Base-by-base conservation (phyloP, 257 asterid species). In the Lantana camara region DNA sequence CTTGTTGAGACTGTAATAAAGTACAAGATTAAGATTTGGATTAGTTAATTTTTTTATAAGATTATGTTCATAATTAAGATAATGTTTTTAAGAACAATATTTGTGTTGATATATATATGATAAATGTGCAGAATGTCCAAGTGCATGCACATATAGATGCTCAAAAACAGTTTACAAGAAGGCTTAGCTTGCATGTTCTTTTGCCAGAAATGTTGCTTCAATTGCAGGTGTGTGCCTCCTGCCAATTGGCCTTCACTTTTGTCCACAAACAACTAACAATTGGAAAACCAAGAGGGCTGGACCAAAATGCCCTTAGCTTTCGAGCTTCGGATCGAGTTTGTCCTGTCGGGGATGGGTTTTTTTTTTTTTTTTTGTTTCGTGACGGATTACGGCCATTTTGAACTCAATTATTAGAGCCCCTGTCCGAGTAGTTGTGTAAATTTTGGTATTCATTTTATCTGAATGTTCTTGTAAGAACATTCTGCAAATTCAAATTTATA, bases 151-250 rank as follows among this genome's bases (percentile, higher is more conserved):
- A 51, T 63, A 44, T 42, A 73, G 68, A 9, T 69, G 75, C 51
- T 72, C 75, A 27, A 74, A 32, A 46, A 63, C 67, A 8, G 67
- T 61, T 3, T 53, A 45, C 55, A 64, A 74, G 66, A 64, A 75
- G 75, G 59, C 68, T 0, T 75, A 73, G 59, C 68, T 0, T 75
- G 75, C 83, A 67, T 76, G 74, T 76, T 73, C 77, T 66, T 75
- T 35, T 75, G 84, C 71, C 73, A 67, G 51, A 78, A 69, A 35
- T 69, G 77, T 50, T 75, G 77, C 76, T 65, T 60, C 65, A 77
- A 81, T 47, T 75, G 79, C 37, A 22, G 38, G 35, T 77, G 77
- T 34, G 68, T 80, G 67, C 79, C 83, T 22, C 77, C 72, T 37
- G 46, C 29, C 38, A n/a, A n/a, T n/a, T n/a, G n/a, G n/a, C n/a